A percentile compares a stretch with the other conserved stretches of the same genome.
phyloP scores from a whole-genome alignment of 2,329 filamentous ascomycete genomes.

The Fusarium sp. region DNA sequence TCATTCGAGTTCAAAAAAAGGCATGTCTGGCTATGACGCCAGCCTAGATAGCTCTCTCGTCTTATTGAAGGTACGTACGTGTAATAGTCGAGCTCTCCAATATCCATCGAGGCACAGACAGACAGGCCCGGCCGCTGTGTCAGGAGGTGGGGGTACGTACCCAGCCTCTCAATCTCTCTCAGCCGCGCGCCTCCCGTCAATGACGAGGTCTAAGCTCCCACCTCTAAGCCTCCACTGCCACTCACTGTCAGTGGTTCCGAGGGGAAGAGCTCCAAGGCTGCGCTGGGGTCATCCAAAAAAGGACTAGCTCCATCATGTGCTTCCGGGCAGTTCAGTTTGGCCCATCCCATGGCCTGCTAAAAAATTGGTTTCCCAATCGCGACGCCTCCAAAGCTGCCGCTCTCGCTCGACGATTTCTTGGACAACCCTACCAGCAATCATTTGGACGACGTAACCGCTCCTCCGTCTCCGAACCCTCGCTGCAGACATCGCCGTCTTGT shows the following conservation, averaged over 20 bases:
- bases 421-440: constrained; percentile 24
- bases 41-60: constrained; percentile 28
- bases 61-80: constrained; percentile 23
- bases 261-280: constrained; percentile 21
- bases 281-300: constrained; percentile 21
- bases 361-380: constrained; percentile 44
- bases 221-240: background rate
- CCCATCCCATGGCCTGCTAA: constrained; percentile 29
- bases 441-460: constrained; percentile 35
- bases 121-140: constrained; percentile 1
- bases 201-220: background rate
- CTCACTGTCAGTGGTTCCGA: background rate
- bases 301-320: constrained; percentile 42
- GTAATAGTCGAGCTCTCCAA: constrained; percentile 23
- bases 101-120: background rate
- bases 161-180: constrained; percentile 16
- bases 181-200: constrained; percentile 1
- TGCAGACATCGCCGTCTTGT: constrained; percentile 6
- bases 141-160: constrained; percentile 40
- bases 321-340: constrained; percentile 14
- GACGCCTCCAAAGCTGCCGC: constrained; percentile 38
- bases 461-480: constrained; percentile 7
- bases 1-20: constrained; percentile 1
- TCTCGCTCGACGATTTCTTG: constrained; percentile 29
- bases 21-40: constrained; percentile 30